A percentile compares a stretch with the other conserved stretches of the same genome.
Evolutionary conservation across 306 rosid genomes (phyloP).

Genomic region (Cicer judaicum): DNA sequence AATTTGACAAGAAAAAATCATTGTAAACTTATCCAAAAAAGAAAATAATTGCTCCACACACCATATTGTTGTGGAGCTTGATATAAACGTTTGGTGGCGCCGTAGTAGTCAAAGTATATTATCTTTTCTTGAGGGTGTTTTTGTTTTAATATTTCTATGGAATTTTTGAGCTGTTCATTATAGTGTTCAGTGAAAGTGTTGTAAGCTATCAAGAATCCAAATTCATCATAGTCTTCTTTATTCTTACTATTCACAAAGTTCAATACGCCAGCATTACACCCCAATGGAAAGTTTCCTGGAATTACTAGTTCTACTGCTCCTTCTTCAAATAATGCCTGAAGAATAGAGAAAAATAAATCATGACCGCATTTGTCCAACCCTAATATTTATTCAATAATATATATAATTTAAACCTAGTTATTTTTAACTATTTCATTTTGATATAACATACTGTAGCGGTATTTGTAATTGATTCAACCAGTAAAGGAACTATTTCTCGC

Average conservation of each 20-base stretch:
- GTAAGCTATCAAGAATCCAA: constrained; percentile 56
- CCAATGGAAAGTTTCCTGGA: constrained; percentile 15
- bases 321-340: constrained; percentile 6
- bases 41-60: not conserved
- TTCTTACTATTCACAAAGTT: constrained; percentile 28
- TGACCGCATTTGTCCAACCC: not conserved
- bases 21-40: not conserved
- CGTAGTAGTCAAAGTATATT: constrained; percentile 56
- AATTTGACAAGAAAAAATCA: not conserved
- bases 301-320: not conserved
- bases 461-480: not conserved
- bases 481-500: not conserved
- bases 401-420: not conserved
- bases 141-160: constrained; percentile 25
- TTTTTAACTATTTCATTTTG: not conserved
- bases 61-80: constrained; percentile 51
- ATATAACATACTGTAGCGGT: not conserved
- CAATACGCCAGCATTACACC: constrained; percentile 11
- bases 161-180: constrained; percentile 44
- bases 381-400: not conserved
- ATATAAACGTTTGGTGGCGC: constrained; percentile 44
- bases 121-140: constrained; percentile 53
- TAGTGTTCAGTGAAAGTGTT: constrained; percentile 47
- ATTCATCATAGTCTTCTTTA: constrained; percentile 39
- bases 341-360: not conserved